Conservation (phyloP, 768 basidiomycete genomes). For the Austroboletus eburneus region DNA sequence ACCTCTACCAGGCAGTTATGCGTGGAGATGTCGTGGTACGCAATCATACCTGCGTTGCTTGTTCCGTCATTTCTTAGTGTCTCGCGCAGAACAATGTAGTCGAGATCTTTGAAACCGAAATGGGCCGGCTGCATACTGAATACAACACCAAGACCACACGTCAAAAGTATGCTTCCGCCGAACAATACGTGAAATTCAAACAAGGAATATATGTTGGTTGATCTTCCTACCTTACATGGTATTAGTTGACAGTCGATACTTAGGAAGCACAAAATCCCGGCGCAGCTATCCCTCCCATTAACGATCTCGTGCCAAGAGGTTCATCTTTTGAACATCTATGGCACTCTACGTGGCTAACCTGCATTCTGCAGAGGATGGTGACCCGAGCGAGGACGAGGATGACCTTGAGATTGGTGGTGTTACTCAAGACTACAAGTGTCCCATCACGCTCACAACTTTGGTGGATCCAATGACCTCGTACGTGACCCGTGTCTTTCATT, state of each 20-base stretch:
- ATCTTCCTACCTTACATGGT: not conserved
- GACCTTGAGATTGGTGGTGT: conserved; percentile 87
- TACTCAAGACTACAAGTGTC: conserved; percentile 81
- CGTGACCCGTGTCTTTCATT: conserved; percentile 21
- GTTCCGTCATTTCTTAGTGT: not conserved
- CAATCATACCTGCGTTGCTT: not conserved
- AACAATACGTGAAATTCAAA: conserved; percentile 58
- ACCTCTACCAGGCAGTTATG: conserved; percentile 53
- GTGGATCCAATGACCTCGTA: conserved; percentile 82
- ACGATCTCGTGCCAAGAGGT: conserved; percentile 71
- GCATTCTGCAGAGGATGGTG: conserved; percentile 59
- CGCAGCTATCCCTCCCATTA: conserved; percentile 70
- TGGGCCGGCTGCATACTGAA: conserved; percentile 38
- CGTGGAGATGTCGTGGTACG: conserved; percentile 60
- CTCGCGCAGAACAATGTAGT: conserved; percentile 47
- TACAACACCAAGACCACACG: conserved; percentile 63
- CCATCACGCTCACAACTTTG: conserved; percentile 64
- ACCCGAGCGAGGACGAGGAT: conserved; percentile 80
- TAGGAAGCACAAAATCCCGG: conserved; percentile 69
- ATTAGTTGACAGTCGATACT: conserved; percentile 6
- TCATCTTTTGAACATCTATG: not conserved
- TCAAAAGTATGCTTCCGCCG: conserved; percentile 70
- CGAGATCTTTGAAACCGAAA: conserved; percentile 46
- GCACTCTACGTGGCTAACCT: not conserved
- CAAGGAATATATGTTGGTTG: conserved; percentile 61